phyloP scores from a whole-genome alignment of 2,329 filamentous ascomycete species.

The Scolecobasidium constrictum region DNA sequence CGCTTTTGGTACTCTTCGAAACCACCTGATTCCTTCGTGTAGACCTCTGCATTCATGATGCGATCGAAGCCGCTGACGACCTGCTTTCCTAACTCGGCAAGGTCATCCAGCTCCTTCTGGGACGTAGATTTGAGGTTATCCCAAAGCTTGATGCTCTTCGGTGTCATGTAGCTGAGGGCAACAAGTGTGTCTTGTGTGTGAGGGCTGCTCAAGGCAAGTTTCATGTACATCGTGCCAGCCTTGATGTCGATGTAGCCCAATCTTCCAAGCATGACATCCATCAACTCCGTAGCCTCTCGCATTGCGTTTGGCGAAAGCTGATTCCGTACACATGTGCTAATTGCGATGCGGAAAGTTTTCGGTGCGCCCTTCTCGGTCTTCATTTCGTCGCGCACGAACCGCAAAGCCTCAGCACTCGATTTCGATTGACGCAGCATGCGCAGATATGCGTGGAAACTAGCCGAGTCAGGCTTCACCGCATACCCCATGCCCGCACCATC shows the following conservation, averaged over 20 bases:
- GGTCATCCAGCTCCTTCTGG: not conserved
- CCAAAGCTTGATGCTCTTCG: not conserved
- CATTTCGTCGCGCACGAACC: slow-evolving; percentile 43
- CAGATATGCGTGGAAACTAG: slow-evolving; percentile 61
- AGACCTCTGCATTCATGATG: not conserved
- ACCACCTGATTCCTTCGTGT: not conserved
- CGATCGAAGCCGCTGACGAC: not conserved
- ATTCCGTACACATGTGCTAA: slow-evolving; percentile 65
- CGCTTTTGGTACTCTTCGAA: not conserved
- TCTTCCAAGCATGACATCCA: slow-evolving; percentile 49
- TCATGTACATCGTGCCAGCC: slow-evolving; percentile 45
- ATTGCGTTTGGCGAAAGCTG: slow-evolving; percentile 64
- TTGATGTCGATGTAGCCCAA: slow-evolving; percentile 38
- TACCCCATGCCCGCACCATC: slow-evolving; percentile 35
- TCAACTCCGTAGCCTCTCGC: slow-evolving; percentile 50
- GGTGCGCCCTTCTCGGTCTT: slow-evolving; percentile 19
- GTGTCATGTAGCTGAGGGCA: slow-evolving; percentile 1
- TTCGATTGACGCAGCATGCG: slow-evolving; percentile 54
- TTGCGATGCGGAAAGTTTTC: slow-evolving; percentile 59
- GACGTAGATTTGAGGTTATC: not conserved
- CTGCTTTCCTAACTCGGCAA: not conserved
- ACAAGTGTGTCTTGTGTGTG: slow-evolving; percentile 16
- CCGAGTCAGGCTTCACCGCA: slow-evolving; percentile 57
- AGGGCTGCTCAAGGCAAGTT: slow-evolving; percentile 37
- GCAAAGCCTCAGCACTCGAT: slow-evolving; percentile 50